Evolutionary conservation across 352 stramenopile species (phyloP), one percentile per base, ranked within the genome.

Genomic region (Elongisporangium undulatum): DNA sequence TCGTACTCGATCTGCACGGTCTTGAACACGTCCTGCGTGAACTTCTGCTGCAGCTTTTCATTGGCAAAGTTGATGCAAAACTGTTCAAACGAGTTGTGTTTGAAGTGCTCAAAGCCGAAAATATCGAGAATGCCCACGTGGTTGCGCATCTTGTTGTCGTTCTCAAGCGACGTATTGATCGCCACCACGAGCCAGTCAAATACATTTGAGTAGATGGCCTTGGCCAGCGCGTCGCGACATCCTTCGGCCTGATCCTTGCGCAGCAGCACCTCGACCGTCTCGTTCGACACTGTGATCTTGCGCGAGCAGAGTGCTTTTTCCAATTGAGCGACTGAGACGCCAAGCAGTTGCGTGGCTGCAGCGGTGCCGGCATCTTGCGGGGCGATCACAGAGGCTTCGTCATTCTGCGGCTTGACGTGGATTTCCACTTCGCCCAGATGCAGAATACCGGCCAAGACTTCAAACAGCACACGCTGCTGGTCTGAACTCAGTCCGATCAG

Each of bases 1-100:
- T 73, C 62, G 61, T 95, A 95, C 61, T 95, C 86, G 51, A 92
- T 82, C 63, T 95, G 84, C 0, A 95, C 87, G 1, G 79, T 94
- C 67, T 92, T 91, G 67, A 94, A 95, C 6, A 94, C 83, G 51
- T 95, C 87, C 41, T 85, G 61, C 3, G 85, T 95, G 61, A 96
- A 96, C 60, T 95, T 95, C 55, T 97, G 87, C 65, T 98, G 92
- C 22, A 98, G 74, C 65, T 97, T 97, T 64, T 98, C 94, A 63
- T 98, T 98, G 24, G 88, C 92, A 68, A 94, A 98, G 73, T 98
- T 98, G 68, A 98, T 98, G 70, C 93, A 98, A 53, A 98, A 97
- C 62, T 99, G 96, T 64, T 98, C 93, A 59, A 98, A 98, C 51
- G 81, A 92, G 71, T 97, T 97, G 55, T 74, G 81, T 55, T 96